Percentiles rank a stretch among this genome's conserved stretches.
Evolutionary conservation across 352 stramenopile species (phyloP).

Genomic region (Peronospora belbahrii): DNA sequence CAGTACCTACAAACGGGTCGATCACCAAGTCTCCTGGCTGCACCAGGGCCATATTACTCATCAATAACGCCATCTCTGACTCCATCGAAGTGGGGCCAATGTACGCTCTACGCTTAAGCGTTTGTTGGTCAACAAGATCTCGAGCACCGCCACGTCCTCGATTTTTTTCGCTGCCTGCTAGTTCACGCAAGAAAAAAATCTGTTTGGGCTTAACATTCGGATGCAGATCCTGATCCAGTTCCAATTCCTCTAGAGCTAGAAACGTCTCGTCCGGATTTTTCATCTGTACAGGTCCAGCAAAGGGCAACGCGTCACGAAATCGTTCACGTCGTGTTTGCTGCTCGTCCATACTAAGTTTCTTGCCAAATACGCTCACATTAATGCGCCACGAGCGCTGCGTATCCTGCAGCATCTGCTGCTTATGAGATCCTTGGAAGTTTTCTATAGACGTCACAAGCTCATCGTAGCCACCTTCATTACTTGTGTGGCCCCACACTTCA

Average conservation of each 20-base stretch:
- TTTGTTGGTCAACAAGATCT: conserved; percentile 86
- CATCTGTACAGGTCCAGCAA: conserved; percentile 65
- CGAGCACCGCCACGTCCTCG: conserved; percentile 53
- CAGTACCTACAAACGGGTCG: conserved; percentile 97
- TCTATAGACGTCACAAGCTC: conserved; percentile 43
- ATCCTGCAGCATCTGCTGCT: conserved; percentile 41
- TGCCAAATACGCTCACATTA: conserved; percentile 67
- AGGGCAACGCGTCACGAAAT: conserved; percentile 50
- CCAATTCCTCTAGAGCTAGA: conserved; percentile 66
- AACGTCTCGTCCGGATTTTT: conserved; percentile 64
- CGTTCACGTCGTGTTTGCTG: conserved; percentile 41
- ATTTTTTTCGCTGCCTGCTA: conserved; percentile 68
- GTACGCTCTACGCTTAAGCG: conserved; percentile 91
- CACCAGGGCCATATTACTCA: conserved; percentile 87
- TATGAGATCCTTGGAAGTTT: conserved; percentile 27
- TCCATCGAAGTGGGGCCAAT: conserved; percentile 97
- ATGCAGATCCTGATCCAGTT: conserved; percentile 39
- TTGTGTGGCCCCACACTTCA: conserved; percentile 56
- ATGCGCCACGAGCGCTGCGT: conserved; percentile 60
- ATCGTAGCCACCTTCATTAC: conserved; percentile 29
- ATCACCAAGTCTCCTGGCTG: conserved; percentile 76
- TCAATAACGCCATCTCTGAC: conserved; percentile 94
- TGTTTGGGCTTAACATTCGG: conserved; percentile 37
- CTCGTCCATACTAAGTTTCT: conserved; percentile 69
- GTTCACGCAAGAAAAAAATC: conserved; percentile 62